Evolutionary conservation across 2,329 filamentous ascomycete species (phyloP).

Genomic region (Aspergillus calidoustus): DNA sequence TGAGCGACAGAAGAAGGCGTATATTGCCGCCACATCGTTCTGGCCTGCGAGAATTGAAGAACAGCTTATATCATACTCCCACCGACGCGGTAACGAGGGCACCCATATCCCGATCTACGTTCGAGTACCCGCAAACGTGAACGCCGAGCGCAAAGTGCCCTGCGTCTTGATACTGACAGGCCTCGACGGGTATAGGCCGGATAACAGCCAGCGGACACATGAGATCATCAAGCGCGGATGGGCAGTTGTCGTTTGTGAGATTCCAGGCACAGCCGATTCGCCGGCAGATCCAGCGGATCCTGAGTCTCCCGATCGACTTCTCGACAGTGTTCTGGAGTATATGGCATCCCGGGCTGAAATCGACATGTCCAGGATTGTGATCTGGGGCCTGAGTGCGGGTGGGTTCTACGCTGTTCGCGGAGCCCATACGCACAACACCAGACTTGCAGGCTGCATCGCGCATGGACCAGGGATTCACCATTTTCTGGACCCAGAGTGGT

Average conservation of each 20-base stretch:
- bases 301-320: constrained; percentile 63
- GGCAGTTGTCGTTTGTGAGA: constrained; percentile 66
- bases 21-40: constrained; percentile 59
- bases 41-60: constrained; percentile 67
- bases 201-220: constrained; percentile 57
- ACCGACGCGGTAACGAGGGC: constrained; percentile 57
- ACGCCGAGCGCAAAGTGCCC: constrained; percentile 51
- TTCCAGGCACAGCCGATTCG: constrained; percentile 70
- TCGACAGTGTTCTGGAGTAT: constrained; percentile 66
- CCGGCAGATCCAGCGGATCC: constrained; percentile 67
- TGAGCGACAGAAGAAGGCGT: constrained; percentile 66
- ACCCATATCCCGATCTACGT: constrained; percentile 67
- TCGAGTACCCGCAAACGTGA: constrained; percentile 58
- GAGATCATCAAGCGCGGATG: constrained; percentile 68
- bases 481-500: constrained; percentile 64
- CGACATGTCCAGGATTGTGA: constrained; percentile 61
- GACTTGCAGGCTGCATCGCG: constrained; percentile 61
- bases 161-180: constrained; percentile 62
- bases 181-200: constrained; percentile 63
- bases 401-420: constrained; percentile 71
- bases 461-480: constrained; percentile 68
- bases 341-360: constrained; percentile 57
- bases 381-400: constrained; percentile 69
- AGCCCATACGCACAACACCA: constrained; percentile 67
- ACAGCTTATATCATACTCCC: constrained; percentile 63